These are phyloP conservation scores for Leishmania braziliensis DNA, from an alignment of 208 protist genomes.

Conservation along the genomic window DNA sequence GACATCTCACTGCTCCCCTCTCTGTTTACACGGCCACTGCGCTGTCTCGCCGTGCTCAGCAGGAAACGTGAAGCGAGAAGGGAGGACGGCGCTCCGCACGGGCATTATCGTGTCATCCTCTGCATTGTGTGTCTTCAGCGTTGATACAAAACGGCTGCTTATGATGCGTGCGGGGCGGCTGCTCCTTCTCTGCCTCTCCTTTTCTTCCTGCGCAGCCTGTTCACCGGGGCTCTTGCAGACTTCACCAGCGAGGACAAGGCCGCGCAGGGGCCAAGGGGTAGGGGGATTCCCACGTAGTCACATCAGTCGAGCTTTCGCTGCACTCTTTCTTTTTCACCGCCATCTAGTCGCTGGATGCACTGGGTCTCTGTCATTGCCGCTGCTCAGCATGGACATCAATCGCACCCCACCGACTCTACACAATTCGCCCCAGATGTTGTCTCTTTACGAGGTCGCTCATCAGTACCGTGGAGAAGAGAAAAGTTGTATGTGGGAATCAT, in stretches of 20 bases:
- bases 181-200: not conserved
- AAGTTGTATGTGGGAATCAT: slow-evolving; percentile 54
- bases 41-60: not conserved
- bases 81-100: not conserved
- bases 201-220: not conserved
- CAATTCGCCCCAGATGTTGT: not conserved
- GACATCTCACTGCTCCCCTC: not conserved
- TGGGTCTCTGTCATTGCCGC: not conserved
- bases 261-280: not conserved
- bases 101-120: not conserved
- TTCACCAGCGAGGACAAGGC: not conserved
- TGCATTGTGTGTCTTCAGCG: not conserved
- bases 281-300: not conserved
- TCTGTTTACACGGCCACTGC: not conserved
- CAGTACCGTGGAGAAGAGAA: slow-evolving; percentile 8
- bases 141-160: not conserved
- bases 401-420: not conserved
- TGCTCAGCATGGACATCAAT: not conserved
- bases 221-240: not conserved
- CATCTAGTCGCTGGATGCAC: not conserved
- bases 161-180: too few species aligned
- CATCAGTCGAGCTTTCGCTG: not conserved
- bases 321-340: not conserved
- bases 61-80: not conserved
- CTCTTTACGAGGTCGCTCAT: not conserved